Conservation (phyloP, 1,139 yeast genomes). For the Diutina ranongensis region DNA sequence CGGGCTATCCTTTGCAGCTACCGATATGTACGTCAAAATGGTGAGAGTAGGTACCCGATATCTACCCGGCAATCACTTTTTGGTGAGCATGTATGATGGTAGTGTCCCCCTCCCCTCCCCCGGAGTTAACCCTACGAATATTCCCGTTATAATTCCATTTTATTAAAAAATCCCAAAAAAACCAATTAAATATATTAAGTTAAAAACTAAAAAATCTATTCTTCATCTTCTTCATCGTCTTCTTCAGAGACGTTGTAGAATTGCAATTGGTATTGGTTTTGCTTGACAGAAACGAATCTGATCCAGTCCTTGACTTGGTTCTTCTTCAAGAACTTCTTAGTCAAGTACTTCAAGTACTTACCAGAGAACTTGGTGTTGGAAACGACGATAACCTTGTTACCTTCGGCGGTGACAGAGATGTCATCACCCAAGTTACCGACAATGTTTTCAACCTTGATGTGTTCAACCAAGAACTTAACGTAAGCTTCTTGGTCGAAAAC, state of each 20-base stretch:
- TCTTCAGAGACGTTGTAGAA: conserved; percentile 97
- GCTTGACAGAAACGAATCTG: conserved; percentile 95
- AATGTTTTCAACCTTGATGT: conserved; percentile 96
- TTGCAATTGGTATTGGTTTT: conserved; percentile 95
- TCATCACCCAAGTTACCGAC: conserved; percentile 96
- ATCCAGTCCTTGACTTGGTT: conserved; percentile 99
- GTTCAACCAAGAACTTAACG: conserved; percentile 97
- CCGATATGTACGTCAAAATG: too few species aligned
- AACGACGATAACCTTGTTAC: conserved; percentile 77
- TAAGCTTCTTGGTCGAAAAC: conserved; percentile 96
- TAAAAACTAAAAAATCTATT: conserved; percentile 23
- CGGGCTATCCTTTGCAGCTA: too few species aligned
- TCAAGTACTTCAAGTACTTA: conserved; percentile 98
- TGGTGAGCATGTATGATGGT: too few species aligned
- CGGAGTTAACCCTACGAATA: too few species aligned
- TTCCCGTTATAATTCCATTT: too few species aligned
- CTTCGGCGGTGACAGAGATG: conserved; percentile 79
- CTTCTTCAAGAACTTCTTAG: conserved; percentile 99
- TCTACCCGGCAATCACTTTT: too few species aligned
- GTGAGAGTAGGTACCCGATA: too few species aligned
- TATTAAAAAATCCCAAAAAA: too few species aligned
- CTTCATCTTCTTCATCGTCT: conserved; percentile 86
- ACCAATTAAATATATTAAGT: conserved; percentile 3
- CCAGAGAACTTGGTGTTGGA: conserved; percentile 97
- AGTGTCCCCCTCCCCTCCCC: too few species aligned